Conservation (phyloP, 192 early-diverging fungal genomes). For the Mortierella alpina region DNA sequence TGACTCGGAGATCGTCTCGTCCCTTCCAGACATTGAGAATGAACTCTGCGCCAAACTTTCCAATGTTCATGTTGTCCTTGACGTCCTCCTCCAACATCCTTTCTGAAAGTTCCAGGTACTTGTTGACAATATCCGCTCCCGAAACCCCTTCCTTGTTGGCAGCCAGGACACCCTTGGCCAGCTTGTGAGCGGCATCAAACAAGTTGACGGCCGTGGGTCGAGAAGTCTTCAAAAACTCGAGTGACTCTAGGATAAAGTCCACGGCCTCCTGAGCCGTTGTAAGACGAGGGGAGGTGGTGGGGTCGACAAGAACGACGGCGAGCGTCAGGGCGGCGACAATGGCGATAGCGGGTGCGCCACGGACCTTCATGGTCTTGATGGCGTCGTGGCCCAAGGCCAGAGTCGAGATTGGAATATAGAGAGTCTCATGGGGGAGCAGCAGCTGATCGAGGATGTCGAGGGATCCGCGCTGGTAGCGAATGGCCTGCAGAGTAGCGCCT, state of each 20-base stretch:
- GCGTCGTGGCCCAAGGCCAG: slow-evolving; percentile 82
- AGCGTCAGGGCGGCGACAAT: slow-evolving; percentile 94
- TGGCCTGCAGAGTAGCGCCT: slow-evolving; percentile 62
- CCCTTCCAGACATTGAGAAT: slow-evolving; percentile 64
- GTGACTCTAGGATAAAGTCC: slow-evolving; percentile 64
- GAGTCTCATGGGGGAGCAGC: slow-evolving; percentile 84
- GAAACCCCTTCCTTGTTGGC: slow-evolving; percentile 27
- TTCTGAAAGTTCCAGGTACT: slow-evolving; percentile 81
- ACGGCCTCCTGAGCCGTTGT: slow-evolving; percentile 53
- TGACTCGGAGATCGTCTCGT: slow-evolving; percentile 64
- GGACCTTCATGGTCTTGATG: slow-evolving; percentile 94
- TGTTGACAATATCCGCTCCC: slow-evolving; percentile 60
- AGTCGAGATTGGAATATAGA: slow-evolving; percentile 75
- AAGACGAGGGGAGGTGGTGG: slow-evolving; percentile 8
- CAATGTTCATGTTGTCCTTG: slow-evolving; percentile 89
- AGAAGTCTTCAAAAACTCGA: slow-evolving; percentile 88
- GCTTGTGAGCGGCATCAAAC: slow-evolving; percentile 83
- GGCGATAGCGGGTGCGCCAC: slow-evolving; percentile 96
- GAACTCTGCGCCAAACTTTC: slow-evolving; percentile 79
- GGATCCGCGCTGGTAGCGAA: slow-evolving; percentile 60
- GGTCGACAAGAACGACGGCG: slow-evolving; percentile 78
- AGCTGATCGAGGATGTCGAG: slow-evolving; percentile 93
- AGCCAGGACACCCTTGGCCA: slow-evolving; percentile 51
- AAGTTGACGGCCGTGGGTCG: slow-evolving; percentile 97
- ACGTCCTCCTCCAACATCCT: slow-evolving; percentile 89